Base-by-base conservation (phyloP, 2,329 filamentous ascomycete species). In the Fusarium torulosum region DNA sequence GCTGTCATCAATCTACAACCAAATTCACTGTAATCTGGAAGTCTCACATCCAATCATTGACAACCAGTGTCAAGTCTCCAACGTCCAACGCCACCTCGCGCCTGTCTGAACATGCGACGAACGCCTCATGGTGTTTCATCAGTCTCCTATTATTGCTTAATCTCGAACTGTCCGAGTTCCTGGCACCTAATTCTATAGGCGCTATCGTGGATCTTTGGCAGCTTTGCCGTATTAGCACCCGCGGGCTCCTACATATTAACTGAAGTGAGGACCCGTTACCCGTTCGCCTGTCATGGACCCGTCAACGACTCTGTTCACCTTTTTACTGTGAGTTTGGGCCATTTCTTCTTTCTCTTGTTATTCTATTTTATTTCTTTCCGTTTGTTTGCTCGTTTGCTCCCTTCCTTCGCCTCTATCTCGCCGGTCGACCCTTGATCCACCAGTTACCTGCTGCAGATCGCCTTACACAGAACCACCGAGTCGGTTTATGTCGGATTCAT, bases 231-330 rank as follows among this genome's bases (percentile, higher is more conserved):
- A 63, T 59, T 62, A 52, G 54, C n/a, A 62, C 35, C 47, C 41
- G 51, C 58, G 53, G 67, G 58, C 63, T 64, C 56, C 59, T 69
- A 63, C 72, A 72, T 73, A 74, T 71, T 73, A 68, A 73, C 67
- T 63, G 44, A 42, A 60, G 57, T 33, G 49, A 65, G 29, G 42
- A 21, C 56, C 53, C 55, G 63, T 62, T 54, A 59, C 46, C 52
- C 44, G 42, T 53, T 53, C 53, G 53, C 59, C 66, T 65, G 47
- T 45, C 75, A 87, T 88, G 86, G 85, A 88, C 77, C 86, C 86
- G 53, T 83, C 83, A 41, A 90, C 88, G 21, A 89, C 89, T 60
- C 86, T 91, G 70, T 85, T 90, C 75, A 90, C 89, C 63, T 91
- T 91, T 76, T 84, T 88, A 79, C 78, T 90, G 88, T 90, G 81